These are phyloP conservation scores for Phytopythium cucurbitacearum DNA, from an alignment of 352 stramenopile genomes.

Conservation along the genomic window DNA sequence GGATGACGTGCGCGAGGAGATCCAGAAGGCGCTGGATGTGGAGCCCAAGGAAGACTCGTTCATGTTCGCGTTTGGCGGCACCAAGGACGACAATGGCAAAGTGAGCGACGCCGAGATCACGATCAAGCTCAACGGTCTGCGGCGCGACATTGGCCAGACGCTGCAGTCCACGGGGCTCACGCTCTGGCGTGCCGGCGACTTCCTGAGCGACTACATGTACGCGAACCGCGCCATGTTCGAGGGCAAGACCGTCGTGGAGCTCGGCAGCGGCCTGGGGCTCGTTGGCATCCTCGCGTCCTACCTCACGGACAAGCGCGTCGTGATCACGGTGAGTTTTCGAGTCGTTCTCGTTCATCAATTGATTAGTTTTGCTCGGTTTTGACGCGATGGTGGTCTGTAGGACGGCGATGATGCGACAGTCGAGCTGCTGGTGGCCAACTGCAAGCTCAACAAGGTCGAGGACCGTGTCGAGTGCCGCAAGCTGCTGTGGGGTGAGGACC, in stretches of 20 bases:
- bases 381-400: slow-evolving; percentile 3
- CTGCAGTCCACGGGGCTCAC: slow-evolving; percentile 58
- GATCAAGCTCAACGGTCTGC: slow-evolving; percentile 48
- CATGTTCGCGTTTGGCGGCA: slow-evolving; percentile 42
- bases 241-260: slow-evolving; percentile 36
- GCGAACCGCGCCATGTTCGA: slow-evolving; percentile 25
- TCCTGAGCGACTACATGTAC: slow-evolving; percentile 58
- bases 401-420: slow-evolving; percentile 56
- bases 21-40: slow-evolving; percentile 56
- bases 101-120: slow-evolving; percentile 26
- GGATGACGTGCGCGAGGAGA: slow-evolving; percentile 37
- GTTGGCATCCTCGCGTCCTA: slow-evolving; percentile 55
- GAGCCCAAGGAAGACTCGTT: slow-evolving; percentile 64
- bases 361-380: background rate
- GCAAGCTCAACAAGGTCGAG: slow-evolving; percentile 44
- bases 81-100: slow-evolving; percentile 1
- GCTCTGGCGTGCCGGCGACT: slow-evolving; percentile 56
- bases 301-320: slow-evolving; percentile 43
- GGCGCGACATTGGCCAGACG: slow-evolving; percentile 58
- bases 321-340: slow-evolving; percentile 30
- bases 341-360: background rate
- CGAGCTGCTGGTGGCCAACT: slow-evolving; percentile 41
- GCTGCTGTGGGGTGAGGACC: slow-evolving; percentile 40
- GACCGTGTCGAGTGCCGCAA: slow-evolving; percentile 35
- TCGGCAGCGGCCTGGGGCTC: slow-evolving; percentile 55